phyloP scores from a whole-genome alignment of 176 grass and related monocot species.

The Zea luxurians region DNA sequence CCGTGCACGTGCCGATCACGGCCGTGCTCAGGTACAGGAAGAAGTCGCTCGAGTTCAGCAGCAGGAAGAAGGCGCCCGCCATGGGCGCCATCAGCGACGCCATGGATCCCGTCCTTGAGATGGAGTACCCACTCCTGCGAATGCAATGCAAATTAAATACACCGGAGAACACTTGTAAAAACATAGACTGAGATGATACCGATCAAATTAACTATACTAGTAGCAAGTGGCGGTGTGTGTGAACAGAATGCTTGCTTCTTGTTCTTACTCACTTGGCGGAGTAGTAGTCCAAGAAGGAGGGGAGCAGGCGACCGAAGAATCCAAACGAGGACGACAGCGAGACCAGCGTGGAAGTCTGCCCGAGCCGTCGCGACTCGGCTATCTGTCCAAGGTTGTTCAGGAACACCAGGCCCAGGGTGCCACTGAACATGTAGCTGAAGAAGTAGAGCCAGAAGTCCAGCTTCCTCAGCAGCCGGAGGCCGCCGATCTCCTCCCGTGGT shows the following conservation, averaged over 20 bases:
- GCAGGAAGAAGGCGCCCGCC: conserved; percentile 81
- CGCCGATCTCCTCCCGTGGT: conserved; percentile 61
- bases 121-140: conserved; percentile 55
- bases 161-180: too few species aligned
- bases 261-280: conserved; percentile 61
- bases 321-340: conserved; percentile 95
- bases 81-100: conserved; percentile 87
- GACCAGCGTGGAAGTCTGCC: conserved; percentile 67
- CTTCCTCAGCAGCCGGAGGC: conserved; percentile 61
- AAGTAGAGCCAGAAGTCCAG: conserved; percentile 96
- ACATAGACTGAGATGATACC: background rate
- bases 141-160: too few species aligned
- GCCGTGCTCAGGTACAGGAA: conserved; percentile 75
- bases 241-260: too few species aligned
- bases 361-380: conserved; percentile 74
- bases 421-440: conserved; percentile 98
- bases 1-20: conserved; percentile 81
- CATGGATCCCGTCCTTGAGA: conserved; percentile 82
- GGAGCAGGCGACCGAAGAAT: conserved; percentile 92
- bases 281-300: conserved; percentile 88
- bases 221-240: too few species aligned
- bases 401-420: conserved; percentile 87
- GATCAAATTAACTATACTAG: background rate
- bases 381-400: conserved; percentile 95
- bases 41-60: conserved; percentile 51